These are phyloP conservation scores for Grosmannia huntii DNA, from an alignment of 2,329 filamentous ascomycete genomes.

Conservation along the genomic window DNA sequence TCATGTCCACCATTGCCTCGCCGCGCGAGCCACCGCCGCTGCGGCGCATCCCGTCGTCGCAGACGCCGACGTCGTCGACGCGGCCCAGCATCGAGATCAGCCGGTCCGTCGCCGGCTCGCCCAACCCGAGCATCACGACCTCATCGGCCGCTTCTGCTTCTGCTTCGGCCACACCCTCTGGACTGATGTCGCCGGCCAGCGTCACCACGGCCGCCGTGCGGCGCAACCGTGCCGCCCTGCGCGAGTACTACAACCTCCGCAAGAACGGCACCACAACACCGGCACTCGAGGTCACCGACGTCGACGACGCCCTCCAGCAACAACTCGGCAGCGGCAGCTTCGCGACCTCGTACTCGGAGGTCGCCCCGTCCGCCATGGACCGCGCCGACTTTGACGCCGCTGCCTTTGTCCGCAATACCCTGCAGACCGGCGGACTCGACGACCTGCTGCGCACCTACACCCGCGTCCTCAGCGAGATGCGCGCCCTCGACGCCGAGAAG, in stretches of 20 bases:
- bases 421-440: conserved; percentile 51
- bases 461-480: conserved; percentile 63
- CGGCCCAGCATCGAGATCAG: conserved; percentile 59
- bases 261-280: conserved; percentile 23
- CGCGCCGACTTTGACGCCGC: conserved; percentile 57
- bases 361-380: conserved; percentile 61
- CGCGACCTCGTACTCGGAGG: conserved; percentile 31
- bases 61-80: conserved; percentile 59
- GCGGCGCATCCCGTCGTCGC: conserved; percentile 38
- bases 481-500: conserved; percentile 85
- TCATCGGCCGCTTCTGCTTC: conserved; percentile 11
- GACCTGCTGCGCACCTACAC: conserved; percentile 60
- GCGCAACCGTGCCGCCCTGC: conserved; percentile 70
- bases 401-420: conserved; percentile 49
- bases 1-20: conserved; percentile 53
- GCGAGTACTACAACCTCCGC: conserved; percentile 88
- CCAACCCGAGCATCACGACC: conserved; percentile 21
- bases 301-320: conserved; percentile 17
- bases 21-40: conserved; percentile 46
- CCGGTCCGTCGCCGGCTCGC: conserved; percentile 47
- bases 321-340: conserved; percentile 6
- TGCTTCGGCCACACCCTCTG: conserved; percentile 14
- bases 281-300: conserved; percentile 29
- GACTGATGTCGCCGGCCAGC: conserved; percentile 14
- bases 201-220: conserved; percentile 21